phyloP scores from a whole-genome alignment of 306 rosid genomes.

The Lupinus albus region DNA sequence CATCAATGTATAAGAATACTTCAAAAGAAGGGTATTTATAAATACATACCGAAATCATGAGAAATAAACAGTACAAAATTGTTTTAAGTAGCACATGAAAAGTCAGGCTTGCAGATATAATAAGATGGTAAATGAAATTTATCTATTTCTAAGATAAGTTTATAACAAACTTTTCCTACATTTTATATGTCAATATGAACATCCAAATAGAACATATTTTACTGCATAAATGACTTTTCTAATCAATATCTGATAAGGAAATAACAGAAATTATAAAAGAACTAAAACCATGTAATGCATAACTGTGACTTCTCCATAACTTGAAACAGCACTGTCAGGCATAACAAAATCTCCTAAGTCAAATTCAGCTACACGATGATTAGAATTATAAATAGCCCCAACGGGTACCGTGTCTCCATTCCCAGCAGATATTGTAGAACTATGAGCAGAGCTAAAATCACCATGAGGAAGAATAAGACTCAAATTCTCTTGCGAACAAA shows the following conservation, averaged over 20 bases:
- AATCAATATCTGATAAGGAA: constrained; percentile 10
- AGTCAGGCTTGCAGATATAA: background rate
- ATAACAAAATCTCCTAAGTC: constrained; percentile 66
- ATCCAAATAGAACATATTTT: constrained; percentile 21
- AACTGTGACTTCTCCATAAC: constrained; percentile 69
- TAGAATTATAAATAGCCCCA: constrained; percentile 55
- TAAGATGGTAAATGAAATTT: background rate
- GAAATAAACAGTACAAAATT: constrained; percentile 1
- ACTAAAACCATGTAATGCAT: constrained; percentile 13
- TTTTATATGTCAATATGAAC: background rate
- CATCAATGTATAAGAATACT: background rate
- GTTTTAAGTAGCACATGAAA: background rate
- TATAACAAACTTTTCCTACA: background rate
- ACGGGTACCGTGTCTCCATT: constrained; percentile 66
- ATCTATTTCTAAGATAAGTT: background rate
- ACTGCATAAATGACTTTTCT: constrained; percentile 16
- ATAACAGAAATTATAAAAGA: constrained; percentile 10
- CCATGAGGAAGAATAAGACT: constrained; percentile 63
- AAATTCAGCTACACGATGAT: constrained; percentile 56
- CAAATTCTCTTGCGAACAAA: constrained; percentile 78
- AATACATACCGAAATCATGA: background rate
- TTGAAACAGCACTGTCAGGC: constrained; percentile 73
- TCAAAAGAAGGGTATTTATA: background rate
- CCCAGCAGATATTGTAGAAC: constrained; percentile 70
- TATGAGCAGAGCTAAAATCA: constrained; percentile 71